phyloP scores from a whole-genome alignment of 106 monocot species.

The Alisma plantagoaquatica region DNA sequence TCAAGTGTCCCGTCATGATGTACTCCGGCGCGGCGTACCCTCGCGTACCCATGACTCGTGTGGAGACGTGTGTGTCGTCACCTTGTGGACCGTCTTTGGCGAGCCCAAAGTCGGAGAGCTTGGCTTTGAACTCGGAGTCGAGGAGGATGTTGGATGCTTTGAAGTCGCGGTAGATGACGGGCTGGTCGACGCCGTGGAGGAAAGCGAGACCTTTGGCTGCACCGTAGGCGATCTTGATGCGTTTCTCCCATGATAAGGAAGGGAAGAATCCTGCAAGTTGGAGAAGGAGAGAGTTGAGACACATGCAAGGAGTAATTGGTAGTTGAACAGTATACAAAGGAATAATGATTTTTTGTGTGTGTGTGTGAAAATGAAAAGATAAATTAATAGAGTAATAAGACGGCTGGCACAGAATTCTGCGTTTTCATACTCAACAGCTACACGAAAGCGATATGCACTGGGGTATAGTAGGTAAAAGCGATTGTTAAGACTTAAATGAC shows the following conservation, averaged over 20 bases:
- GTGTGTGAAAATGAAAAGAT: not conserved
- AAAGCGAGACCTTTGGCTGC: constrained; percentile 31
- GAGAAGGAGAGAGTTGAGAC: not conserved
- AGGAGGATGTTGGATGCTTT: constrained; percentile 60
- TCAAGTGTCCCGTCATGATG: constrained; percentile 61
- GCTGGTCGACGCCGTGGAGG: constrained; percentile 48
- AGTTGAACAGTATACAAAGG: no score
- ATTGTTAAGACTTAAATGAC: no score
- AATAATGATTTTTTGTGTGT: not conserved
- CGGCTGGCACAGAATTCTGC: not conserved
- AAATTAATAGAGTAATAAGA: not conserved
- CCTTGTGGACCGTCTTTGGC: constrained; percentile 45
- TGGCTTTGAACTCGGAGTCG: constrained; percentile 41
- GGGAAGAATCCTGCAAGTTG: constrained; percentile 20
- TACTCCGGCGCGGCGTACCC: constrained; percentile 47
- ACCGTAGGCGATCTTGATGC: constrained; percentile 41
- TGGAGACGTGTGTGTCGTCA: constrained; percentile 38
- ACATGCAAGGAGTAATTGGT: no score
- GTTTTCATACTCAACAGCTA: not conserved
- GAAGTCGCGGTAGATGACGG: constrained; percentile 54
- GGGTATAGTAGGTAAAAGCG: not conserved
- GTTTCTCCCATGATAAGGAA: constrained; percentile 33
- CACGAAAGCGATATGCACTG: not conserved
- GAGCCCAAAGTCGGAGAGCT: constrained; percentile 51
- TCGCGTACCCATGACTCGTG: constrained; percentile 46